Base-by-base conservation (phyloP, 2,329 filamentous ascomycete species). In the Ophiostoma himal-ulmi region DNA sequence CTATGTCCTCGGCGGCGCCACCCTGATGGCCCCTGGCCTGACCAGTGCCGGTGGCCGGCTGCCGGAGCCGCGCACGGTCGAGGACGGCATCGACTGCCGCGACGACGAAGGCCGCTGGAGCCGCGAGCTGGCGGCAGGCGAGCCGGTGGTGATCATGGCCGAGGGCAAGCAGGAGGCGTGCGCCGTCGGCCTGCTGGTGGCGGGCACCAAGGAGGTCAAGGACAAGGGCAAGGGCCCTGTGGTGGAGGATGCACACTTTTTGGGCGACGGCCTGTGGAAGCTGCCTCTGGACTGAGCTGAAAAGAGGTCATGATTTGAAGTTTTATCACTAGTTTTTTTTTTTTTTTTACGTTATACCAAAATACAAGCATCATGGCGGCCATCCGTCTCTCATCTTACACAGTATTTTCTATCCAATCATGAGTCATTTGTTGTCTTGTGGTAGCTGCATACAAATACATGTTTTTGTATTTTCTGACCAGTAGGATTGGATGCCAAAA, bases 141-240 rank as follows among this genome's bases (percentile, higher is more conserved):
- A 92, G 78, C 90, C 95, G 1, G 95, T 97, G 8, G 92, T 94
- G 5, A 86, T 99, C 22, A 89, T 89, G 82, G 93, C 95, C 0
- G 95, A 99, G 84, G 95, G 95, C 8, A 99, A 99, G 83, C 87
- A 91, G 76, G 89, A 94, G 82, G 92, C 93, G 6, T 97, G 94
- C 80, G 87, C 96, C 70, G 90, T 99, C 0, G 95, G 95, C 0
- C 83, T 91, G 73, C 78, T 99, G 78, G 93, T 92, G 76, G 88
- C 90, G 77, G 91, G 93, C 3, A 97, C 95, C 0, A 89, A 90
- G 80, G 93, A 97, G 80, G 94, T 97, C 79, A 97, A 95, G 86
- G 89, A 88, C 74, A 94, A 94, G 82, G 93, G 93, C 74, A 98
- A 98, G 83, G 95, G 95, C 0, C 91, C 94, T 6, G 95, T 94